Percentiles rank a stretch among this genome's conserved stretches.
Conservation (phyloP, 768 basidiomycete species). For the Leccinum subtestaceum region DNA sequence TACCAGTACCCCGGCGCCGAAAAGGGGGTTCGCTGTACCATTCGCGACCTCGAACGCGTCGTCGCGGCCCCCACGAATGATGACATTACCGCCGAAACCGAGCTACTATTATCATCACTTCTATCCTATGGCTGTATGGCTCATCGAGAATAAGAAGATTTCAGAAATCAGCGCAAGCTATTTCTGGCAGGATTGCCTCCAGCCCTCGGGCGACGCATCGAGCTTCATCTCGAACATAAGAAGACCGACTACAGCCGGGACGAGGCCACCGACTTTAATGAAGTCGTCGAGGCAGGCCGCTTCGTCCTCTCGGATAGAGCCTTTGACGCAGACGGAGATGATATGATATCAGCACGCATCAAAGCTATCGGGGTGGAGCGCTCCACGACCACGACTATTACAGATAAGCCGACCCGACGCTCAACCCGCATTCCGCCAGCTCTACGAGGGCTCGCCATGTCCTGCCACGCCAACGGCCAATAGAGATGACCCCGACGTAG, state of each 20-base stretch:
- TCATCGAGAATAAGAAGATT: not conserved
- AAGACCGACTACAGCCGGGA: not conserved
- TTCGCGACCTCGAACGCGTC: not conserved
- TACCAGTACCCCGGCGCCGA: not conserved
- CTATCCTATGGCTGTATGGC: not conserved
- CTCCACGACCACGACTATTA: not conserved
- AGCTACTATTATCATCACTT: not conserved
- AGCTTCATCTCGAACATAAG: not conserved
- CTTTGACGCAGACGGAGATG: not conserved
- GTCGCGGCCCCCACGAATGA: not conserved
- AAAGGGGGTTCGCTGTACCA: not conserved
- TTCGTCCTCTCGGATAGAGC: not conserved
- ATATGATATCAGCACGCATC: not conserved
- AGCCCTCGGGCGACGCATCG: not conserved
- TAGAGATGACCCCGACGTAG: no score
- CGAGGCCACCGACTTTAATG: not conserved
- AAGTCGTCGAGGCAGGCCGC: not conserved
- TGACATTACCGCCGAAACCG: not conserved
- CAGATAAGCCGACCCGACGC: no score
- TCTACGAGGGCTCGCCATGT: slow-evolving; percentile 50
- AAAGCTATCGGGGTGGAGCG: not conserved
- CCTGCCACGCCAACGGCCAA: slow-evolving; percentile 58
- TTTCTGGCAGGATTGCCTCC: not conserved
- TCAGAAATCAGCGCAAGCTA: not conserved
- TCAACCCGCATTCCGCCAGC: not conserved